Percentiles rank a stretch among this genome's conserved stretches.
Evolutionary conservation across 2,329 filamentous ascomycete species (phyloP).

Genomic region (Cladophialophora exuberans): DNA sequence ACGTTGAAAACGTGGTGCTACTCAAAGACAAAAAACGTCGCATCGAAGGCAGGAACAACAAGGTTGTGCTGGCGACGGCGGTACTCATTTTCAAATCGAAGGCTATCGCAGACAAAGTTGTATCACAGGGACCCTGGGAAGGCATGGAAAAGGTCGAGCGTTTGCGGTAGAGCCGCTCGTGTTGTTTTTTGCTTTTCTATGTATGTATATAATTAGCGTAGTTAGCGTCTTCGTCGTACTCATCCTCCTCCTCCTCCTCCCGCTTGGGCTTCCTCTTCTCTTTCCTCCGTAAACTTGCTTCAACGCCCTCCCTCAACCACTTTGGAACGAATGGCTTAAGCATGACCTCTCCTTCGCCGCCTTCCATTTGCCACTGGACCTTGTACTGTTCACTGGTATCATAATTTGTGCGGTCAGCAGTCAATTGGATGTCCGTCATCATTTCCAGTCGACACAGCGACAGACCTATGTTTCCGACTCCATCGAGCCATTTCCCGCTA

Average conservation of each 20-base stretch:
- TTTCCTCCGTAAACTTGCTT: conserved; percentile 30
- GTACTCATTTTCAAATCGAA: conserved; percentile 62
- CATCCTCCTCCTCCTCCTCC: conserved; percentile 30
- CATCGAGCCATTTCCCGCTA: conserved; percentile 78
- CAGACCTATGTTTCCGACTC: conserved; percentile 83
- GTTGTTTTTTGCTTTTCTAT: neutral
- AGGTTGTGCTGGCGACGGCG: conserved; percentile 55
- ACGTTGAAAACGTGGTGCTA: conserved; percentile 58
- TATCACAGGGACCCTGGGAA: conserved; percentile 45
- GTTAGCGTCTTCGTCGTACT: conserved; percentile 19
- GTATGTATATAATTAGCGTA: neutral
- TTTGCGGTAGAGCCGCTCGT: too few species aligned
- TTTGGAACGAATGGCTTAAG: conserved; percentile 82
- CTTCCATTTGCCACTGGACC: conserved; percentile 52
- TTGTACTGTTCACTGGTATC: conserved; percentile 66
- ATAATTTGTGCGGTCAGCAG: conserved; percentile 66
- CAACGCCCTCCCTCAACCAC: conserved; percentile 61
- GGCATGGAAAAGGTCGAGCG: conserved; percentile 58
- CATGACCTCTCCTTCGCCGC: conserved; percentile 50
- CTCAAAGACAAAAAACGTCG: conserved; percentile 58
- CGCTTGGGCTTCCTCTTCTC: conserved; percentile 27
- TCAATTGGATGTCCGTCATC: conserved; percentile 80
- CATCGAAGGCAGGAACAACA: conserved; percentile 53
- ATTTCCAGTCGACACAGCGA: conserved; percentile 84
- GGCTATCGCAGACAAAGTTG: conserved; percentile 37